Percentiles rank a stretch among this genome's conserved stretches.
Evolutionary conservation across 2,329 filamentous ascomycete genomes (phyloP).

Genomic region (Monilinia fructicola): DNA sequence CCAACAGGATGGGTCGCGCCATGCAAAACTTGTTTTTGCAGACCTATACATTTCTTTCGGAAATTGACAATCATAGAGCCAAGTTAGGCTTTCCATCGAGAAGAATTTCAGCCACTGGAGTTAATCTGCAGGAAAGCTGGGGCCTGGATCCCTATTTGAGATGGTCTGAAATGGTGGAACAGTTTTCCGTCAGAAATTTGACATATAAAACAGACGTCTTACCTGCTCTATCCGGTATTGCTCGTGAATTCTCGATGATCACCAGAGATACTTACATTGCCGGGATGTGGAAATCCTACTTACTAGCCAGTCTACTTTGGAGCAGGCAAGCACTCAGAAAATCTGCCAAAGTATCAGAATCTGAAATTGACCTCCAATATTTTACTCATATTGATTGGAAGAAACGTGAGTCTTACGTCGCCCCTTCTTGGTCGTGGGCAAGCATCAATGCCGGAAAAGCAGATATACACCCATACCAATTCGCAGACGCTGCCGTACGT

Average conservation of each 20-base stretch:
- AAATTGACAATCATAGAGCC: conserved; percentile 7
- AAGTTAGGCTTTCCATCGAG: conserved; percentile 17
- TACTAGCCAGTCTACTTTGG: conserved; percentile 23
- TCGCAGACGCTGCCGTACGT: conserved; percentile 8
- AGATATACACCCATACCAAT: conserved; percentile 6
- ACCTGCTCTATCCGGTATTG: conserved; percentile 24
- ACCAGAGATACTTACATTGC: conserved; percentile 25
- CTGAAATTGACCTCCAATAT: not conserved
- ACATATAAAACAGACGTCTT: conserved; percentile 22
- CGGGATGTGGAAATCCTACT: conserved; percentile 24
- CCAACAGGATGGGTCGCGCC: conserved; percentile 1
- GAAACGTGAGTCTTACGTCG: conserved; percentile 20
- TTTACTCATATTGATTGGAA: conserved; percentile 23
- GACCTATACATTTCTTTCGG: not conserved
- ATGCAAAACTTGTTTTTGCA: conserved; percentile 12
- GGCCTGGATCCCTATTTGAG: conserved; percentile 25
- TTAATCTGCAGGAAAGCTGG: conserved; percentile 17
- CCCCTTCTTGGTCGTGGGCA: conserved; percentile 28
- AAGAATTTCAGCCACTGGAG: not conserved
- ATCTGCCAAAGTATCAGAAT: conserved; percentile 1
- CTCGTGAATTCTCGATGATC: conserved; percentile 22
- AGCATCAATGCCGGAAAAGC: conserved; percentile 26
- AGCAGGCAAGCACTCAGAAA: conserved; percentile 11
- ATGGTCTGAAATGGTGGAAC: conserved; percentile 24
- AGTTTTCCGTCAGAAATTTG: conserved; percentile 22